Evolutionary conservation across 495 filamentous ascomycete genomes (phyloP).

Genomic region (Neurospora sp.): DNA sequence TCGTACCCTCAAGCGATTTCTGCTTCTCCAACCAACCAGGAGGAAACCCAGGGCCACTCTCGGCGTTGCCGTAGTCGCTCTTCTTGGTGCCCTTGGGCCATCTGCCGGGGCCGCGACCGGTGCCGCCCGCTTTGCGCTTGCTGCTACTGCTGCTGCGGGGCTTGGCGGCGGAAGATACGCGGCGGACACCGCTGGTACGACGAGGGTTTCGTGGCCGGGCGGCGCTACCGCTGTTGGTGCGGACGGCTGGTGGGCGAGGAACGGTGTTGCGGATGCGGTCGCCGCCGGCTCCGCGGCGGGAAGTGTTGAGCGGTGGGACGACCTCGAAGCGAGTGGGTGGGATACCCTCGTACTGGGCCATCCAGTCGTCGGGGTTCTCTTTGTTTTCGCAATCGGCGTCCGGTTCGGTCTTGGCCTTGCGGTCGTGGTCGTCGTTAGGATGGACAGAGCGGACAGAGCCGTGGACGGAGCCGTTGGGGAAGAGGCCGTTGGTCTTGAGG

Average conservation of each 20-base stretch:
- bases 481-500: slow-evolving; percentile 13
- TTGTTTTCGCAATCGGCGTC: slow-evolving; percentile 26
- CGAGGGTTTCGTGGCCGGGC: slow-evolving; percentile 19
- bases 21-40: slow-evolving; percentile 35
- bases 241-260: slow-evolving; percentile 20
- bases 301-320: slow-evolving; percentile 55
- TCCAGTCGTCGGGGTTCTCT: slow-evolving; percentile 26
- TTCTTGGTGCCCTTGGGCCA: slow-evolving; percentile 50
- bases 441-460: neutral
- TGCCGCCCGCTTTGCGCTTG: slow-evolving; percentile 42
- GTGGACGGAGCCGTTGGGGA: slow-evolving; percentile 8
- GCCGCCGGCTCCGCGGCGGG: slow-evolving; percentile 18
- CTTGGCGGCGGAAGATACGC: slow-evolving; percentile 14
- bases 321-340: slow-evolving; percentile 76
- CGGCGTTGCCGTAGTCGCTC: slow-evolving; percentile 46
- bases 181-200: slow-evolving; percentile 13
- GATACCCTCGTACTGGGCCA: slow-evolving; percentile 42
- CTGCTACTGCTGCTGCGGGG: slow-evolving; percentile 20
- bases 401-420: slow-evolving; percentile 13
- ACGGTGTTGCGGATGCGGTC: slow-evolving; percentile 22
- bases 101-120: slow-evolving; percentile 39
- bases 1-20: slow-evolving; percentile 10
- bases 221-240: slow-evolving; percentile 12
- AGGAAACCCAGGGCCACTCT: slow-evolving; percentile 45
- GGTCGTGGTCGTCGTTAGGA: slow-evolving; percentile 20